Base-by-base conservation (phyloP, 1,139 yeast species). In the Blastobotrys buckinghamii region DNA sequence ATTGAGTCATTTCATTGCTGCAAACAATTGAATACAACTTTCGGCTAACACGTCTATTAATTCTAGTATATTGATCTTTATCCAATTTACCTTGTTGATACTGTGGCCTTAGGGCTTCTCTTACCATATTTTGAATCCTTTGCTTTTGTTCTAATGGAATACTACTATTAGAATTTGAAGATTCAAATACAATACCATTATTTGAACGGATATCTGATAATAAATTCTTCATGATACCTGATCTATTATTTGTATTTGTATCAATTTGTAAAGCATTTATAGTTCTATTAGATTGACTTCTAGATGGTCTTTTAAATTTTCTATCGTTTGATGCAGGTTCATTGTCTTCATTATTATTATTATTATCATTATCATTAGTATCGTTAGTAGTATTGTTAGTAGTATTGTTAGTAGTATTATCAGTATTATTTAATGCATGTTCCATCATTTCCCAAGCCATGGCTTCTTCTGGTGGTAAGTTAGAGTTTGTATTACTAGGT, bases 111-210 rank as follows among this genome's bases (percentile, higher is more conserved):
- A 82, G 61, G 16, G 66, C 70, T 29, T 69, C 67, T 35, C 87
- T 66, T 7, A 82, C 81, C 50, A 77, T 71, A 24, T 61, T 68
- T 57, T 81, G 87, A 19, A 82, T 73, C 49, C 61, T 65, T 7
- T 64, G 63, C 56, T 82, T 81, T 51, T 76, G 77, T 32, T 70
- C 74, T 19, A 71, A 65, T 0, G 74, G 60, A 27, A 77, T 10
- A 13, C 4, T 13, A 13, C 4, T 61, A 40, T 40, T 39, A 12
- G 20, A 20, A 22, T 22, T 22, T 17, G 30, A n/a, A 7, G 19
- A 19, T 36, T 36, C 10, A 32, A 20, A 17, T 33, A 42, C 17
- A 33, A 41, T 15, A 37, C 29, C n/a, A 27, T 13, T n/a, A 13
- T 33, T 6, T 24, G 44, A 26, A 7, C 64, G 54, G 26, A 60